These are phyloP conservation scores for Talaromyces albobiverticillius DNA, from an alignment of 2,329 filamentous ascomycete genomes.

Conservation along the genomic window DNA sequence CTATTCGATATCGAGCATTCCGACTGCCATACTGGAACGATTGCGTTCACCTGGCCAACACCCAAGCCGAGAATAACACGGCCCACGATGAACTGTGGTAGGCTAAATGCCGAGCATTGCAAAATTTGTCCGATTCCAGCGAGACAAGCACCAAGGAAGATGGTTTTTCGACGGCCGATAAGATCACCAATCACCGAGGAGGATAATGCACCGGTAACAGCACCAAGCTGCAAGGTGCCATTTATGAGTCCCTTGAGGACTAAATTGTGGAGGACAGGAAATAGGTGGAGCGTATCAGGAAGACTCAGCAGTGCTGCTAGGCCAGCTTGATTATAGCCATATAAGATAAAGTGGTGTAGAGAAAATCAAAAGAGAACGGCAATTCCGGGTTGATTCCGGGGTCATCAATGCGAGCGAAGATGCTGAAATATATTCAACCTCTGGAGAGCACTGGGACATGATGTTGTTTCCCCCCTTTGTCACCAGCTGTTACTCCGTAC, in stretches of 20 bases:
- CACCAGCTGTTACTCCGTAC: no score
- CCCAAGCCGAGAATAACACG: conserved; percentile 44
- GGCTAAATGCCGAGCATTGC: conserved; percentile 40
- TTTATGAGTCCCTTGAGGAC: conserved; percentile 45
- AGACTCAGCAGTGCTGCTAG: conserved; percentile 61
- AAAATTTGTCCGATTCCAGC: conserved; percentile 43
- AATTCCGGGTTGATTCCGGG: no score
- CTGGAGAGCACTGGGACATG: no score
- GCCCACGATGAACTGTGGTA: conserved; percentile 45
- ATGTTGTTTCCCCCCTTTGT: no score
- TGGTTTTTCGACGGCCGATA: conserved; percentile 44
- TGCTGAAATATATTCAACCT: no score
- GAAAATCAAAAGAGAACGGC: no score
- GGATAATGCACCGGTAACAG: conserved; percentile 32
- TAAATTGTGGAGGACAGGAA: conserved; percentile 50
- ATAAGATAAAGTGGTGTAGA: conserved; percentile 43
- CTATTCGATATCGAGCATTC: conserved; percentile 36
- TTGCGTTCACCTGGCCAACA: conserved; percentile 43
- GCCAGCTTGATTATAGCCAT: conserved; percentile 52
- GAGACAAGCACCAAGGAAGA: conserved; percentile 36
- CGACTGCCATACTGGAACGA: conserved; percentile 47
- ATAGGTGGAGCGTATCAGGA: conserved; percentile 52
- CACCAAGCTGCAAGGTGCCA: conserved; percentile 41
- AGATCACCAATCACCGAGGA: conserved; percentile 44
- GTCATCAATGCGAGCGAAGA: no score